Percentiles rank a stretch among this genome's conserved stretches.
Evolutionary conservation across 352 stramenopile species (phyloP).

Genomic region (Pythium periplocum): DNA sequence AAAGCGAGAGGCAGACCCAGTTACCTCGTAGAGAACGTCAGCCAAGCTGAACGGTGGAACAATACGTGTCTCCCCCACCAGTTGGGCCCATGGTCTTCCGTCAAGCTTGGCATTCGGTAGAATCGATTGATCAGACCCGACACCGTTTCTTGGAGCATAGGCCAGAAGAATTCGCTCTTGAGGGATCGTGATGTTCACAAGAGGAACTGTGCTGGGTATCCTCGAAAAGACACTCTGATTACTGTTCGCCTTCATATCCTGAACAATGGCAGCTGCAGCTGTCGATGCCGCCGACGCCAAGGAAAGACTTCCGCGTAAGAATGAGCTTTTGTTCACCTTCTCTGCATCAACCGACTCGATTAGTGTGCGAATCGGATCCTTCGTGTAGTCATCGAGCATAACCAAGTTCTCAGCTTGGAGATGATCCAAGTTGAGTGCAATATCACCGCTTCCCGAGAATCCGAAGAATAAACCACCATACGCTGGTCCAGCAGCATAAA

Average conservation of each 20-base stretch:
- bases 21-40: conserved; percentile 36
- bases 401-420: conserved; percentile 39
- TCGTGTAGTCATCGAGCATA: conserved; percentile 58
- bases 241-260: conserved; percentile 53
- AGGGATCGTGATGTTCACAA: conserved; percentile 39
- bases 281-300: conserved; percentile 55
- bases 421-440: conserved; percentile 45
- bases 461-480: conserved; percentile 62
- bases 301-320: conserved; percentile 40
- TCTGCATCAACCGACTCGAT: conserved; percentile 72
- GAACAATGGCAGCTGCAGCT: conserved; percentile 57
- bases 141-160: conserved; percentile 37
- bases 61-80: conserved; percentile 39
- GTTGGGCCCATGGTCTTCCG: conserved; percentile 46
- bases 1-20: conserved; percentile 44
- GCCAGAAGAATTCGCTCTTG: conserved; percentile 49
- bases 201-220: conserved; percentile 43
- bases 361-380: conserved; percentile 53
- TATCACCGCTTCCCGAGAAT: conserved; percentile 36
- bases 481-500: conserved; percentile 45
- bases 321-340: conserved; percentile 39
- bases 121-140: conserved; percentile 30
- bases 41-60: conserved; percentile 22
- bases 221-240: conserved; percentile 38
- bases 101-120: conserved; percentile 46